phyloP scores from a whole-genome alignment of 2,329 filamentous ascomycete genomes.

The Alternaria longipes region DNA sequence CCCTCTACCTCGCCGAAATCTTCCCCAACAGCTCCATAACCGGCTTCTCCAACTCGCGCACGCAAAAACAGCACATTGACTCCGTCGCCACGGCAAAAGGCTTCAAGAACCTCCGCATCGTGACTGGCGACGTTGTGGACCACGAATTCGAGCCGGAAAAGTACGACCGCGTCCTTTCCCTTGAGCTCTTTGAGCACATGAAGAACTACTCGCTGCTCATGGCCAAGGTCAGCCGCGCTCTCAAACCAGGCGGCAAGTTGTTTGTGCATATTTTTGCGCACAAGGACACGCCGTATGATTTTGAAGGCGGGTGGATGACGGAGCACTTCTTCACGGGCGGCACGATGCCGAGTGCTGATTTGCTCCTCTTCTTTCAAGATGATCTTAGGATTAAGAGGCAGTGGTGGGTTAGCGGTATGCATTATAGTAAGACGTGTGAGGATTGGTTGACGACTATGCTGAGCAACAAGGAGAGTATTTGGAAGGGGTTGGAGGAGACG shows the following conservation, averaged over 20 bases:
- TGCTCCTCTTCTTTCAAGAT: conserved; percentile 72
- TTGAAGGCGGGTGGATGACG: conserved; percentile 78
- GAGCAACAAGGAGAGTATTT: conserved; percentile 66
- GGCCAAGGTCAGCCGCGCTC: conserved; percentile 67
- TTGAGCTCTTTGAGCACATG: conserved; percentile 80
- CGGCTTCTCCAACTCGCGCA: conserved; percentile 74
- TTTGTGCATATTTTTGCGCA: conserved; percentile 76
- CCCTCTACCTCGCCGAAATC: conserved; percentile 71
- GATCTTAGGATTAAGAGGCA: conserved; percentile 68
- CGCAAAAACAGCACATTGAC: conserved; percentile 74
- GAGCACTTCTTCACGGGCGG: conserved; percentile 77
- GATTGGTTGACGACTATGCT: conserved; percentile 71
- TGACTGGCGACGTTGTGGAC: conserved; percentile 73
- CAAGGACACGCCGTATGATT: conserved; percentile 72
- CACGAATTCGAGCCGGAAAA: conserved; percentile 67
- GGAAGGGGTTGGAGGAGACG: conserved; percentile 70
- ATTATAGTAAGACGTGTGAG: conserved; percentile 77
- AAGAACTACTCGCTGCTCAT: conserved; percentile 76
- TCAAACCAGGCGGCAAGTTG: conserved; percentile 71
- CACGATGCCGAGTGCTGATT: conserved; percentile 74
- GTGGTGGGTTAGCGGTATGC: conserved; percentile 75
- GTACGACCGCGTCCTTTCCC: conserved; percentile 73
- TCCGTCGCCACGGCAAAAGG: conserved; percentile 64
- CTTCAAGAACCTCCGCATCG: conserved; percentile 68
- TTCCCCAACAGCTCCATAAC: conserved; percentile 70